These are phyloP conservation scores for Colletotrichum tropicale DNA, from an alignment of 2,329 filamentous ascomycete genomes.

Conservation along the genomic window DNA sequence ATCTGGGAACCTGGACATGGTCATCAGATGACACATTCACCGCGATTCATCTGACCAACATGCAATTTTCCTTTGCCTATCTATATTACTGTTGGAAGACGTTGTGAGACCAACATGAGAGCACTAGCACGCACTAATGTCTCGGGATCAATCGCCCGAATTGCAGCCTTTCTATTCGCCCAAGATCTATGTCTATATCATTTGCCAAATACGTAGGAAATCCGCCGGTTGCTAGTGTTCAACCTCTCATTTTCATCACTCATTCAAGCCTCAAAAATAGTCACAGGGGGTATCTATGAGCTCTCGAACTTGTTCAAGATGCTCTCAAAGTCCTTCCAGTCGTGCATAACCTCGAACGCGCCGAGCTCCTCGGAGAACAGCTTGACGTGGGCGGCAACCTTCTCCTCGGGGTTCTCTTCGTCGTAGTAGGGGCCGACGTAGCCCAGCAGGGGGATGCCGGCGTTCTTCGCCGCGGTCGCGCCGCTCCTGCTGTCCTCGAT, in stretches of 20 bases:
- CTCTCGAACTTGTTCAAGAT: constrained; percentile 21
- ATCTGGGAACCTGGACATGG: background rate
- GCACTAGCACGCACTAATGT: background rate
- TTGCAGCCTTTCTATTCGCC: background rate
- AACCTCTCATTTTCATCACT: background rate
- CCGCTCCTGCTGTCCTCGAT: constrained; percentile 91
- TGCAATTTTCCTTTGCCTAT: background rate
- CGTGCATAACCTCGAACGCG: constrained; percentile 19
- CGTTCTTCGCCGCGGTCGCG: constrained; percentile 73
- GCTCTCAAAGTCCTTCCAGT: constrained; percentile 22
- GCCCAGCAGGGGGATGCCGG: constrained; percentile 81
- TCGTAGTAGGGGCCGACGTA: constrained; percentile 81
- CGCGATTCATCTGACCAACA: background rate
- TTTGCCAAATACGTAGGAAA: background rate
- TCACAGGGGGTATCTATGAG: constrained; percentile 13
- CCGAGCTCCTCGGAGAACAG: constrained; percentile 18
- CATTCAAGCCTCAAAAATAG: background rate
- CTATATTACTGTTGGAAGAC: fast-evolving
- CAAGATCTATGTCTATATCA: background rate
- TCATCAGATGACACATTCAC: background rate
- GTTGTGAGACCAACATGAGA: background rate
- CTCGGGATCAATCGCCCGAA: background rate
- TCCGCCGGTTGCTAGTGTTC: background rate
- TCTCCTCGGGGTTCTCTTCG: constrained; percentile 69
- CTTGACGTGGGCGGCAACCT: constrained; percentile 37